These are phyloP conservation scores for Neonectria sp. DNA, from an alignment of 2,329 filamentous ascomycete genomes.

Conservation along the genomic window DNA sequence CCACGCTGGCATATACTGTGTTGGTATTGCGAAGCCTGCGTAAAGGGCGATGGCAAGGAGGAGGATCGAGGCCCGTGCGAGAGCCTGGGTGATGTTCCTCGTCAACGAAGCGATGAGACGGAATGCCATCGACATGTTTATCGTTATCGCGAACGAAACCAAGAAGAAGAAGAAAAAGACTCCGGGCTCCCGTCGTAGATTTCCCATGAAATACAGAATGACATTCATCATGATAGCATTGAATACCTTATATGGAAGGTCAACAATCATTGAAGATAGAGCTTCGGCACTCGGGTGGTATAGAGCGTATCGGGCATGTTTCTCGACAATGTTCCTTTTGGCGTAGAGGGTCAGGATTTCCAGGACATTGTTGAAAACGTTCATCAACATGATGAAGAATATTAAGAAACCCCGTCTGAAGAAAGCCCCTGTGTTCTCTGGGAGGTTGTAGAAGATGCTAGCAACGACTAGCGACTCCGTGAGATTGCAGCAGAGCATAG, in stretches of 20 bases:
- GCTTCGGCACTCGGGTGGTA: slow-evolving; percentile 48
- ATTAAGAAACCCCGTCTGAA: slow-evolving; percentile 61
- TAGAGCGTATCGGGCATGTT: slow-evolving; percentile 49
- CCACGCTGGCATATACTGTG: slow-evolving; percentile 29
- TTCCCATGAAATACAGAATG: slow-evolving; percentile 75
- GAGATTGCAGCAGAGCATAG: slow-evolving; percentile 59
- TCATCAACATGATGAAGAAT: slow-evolving; percentile 66
- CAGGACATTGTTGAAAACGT: slow-evolving; percentile 56
- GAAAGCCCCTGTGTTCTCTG: slow-evolving; percentile 58
- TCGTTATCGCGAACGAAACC: slow-evolving; percentile 52
- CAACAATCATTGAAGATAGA: slow-evolving; percentile 23
- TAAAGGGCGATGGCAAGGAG: slow-evolving; percentile 67
- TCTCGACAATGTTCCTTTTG: slow-evolving; percentile 48
- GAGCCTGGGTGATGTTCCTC: slow-evolving; percentile 40
- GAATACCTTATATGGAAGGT: slow-evolving; percentile 32
- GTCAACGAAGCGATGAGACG: slow-evolving; percentile 41
- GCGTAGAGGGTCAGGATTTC: slow-evolving; percentile 48
- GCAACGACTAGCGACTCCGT: slow-evolving; percentile 65
- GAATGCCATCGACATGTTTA: slow-evolving; percentile 41
- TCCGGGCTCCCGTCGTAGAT: slow-evolving; percentile 69
- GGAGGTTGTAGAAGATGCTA: slow-evolving; percentile 64
- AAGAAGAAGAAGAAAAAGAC: slow-evolving; percentile 72
- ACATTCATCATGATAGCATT: slow-evolving; percentile 53
- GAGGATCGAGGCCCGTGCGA: slow-evolving; percentile 66
- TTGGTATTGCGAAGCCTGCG: slow-evolving; percentile 37